phyloP scores from a whole-genome alignment of 768 basidiomycete species.

The Cystofilobasidium ferigula region DNA sequence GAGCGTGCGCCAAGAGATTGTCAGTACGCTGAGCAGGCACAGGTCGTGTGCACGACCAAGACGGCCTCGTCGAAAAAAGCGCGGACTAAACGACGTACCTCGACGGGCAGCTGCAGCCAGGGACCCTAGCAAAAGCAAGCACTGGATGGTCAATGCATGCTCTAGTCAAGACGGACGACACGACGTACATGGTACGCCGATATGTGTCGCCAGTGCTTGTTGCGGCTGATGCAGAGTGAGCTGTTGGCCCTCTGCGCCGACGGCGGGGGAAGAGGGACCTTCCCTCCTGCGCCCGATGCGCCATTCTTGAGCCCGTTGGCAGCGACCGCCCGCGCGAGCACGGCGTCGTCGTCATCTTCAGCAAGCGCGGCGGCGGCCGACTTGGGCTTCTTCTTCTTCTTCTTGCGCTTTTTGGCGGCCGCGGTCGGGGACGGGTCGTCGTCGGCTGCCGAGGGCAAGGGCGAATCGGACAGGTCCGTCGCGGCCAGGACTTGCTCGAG shows the following conservation, averaged over 20 bases:
- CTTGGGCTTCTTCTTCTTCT: constrained; percentile 26
- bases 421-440: neutral
- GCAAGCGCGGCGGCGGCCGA: neutral
- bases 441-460: neutral
- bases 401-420: constrained; percentile 25
- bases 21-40: neutral
- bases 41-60: neutral
- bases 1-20: neutral
- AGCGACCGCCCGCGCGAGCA: neutral
- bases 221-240: constrained; percentile 74
- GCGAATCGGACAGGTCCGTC: neutral
- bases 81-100: constrained; percentile 33
- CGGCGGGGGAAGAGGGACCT: neutral
- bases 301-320: constrained; percentile 35
- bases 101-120: constrained; percentile 79
- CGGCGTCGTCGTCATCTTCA: neutral
- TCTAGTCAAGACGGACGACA: constrained; percentile 7
- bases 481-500: too few relatives aligned
- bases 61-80: neutral
- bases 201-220: constrained; percentile 85
- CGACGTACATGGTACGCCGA: constrained; percentile 20
- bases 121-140: constrained; percentile 51
- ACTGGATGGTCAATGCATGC: neutral
- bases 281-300: constrained; percentile 19
- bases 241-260: constrained; percentile 56